phyloP scores from a whole-genome alignment of 2,329 filamentous ascomycete species.

The Colletotrichum sp. region DNA sequence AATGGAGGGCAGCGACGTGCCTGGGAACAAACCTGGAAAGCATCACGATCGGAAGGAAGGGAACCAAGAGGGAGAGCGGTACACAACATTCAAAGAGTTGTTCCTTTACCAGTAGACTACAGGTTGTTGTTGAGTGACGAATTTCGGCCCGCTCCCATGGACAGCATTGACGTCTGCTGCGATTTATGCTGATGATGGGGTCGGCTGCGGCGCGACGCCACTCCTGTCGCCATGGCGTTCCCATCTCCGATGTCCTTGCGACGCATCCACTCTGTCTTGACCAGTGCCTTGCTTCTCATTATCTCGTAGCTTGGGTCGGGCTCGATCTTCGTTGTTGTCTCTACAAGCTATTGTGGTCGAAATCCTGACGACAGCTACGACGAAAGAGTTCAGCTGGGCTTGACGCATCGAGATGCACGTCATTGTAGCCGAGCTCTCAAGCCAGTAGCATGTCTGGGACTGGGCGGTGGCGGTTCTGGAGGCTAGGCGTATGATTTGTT shows the following conservation, averaged over 20 bases:
- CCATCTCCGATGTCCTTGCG: neutral
- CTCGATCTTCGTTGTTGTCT: neutral
- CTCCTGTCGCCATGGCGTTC: neutral
- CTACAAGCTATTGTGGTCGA: neutral
- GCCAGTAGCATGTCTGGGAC: neutral
- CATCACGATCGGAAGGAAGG: neutral
- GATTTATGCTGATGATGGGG: neutral
- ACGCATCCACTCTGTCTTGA: neutral
- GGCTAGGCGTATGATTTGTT: neutral
- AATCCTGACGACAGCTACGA: neutral
- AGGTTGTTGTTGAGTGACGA: neutral
- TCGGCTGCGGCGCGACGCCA: neutral
- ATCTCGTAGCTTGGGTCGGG: neutral
- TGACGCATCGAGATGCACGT: neutral
- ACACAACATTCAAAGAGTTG: neutral
- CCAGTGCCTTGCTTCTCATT: neutral
- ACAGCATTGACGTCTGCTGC: neutral
- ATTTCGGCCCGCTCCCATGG: neutral
- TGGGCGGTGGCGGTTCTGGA: neutral
- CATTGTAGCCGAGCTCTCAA: neutral
- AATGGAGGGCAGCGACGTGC: neutral
- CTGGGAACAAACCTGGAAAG: neutral
- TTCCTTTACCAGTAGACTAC: neutral
- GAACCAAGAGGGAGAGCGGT: neutral
- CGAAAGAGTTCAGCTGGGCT: neutral